Evolutionary conservation across 352 stramenopile genomes (phyloP).

Genomic region (Phytophthora tubulina): DNA sequence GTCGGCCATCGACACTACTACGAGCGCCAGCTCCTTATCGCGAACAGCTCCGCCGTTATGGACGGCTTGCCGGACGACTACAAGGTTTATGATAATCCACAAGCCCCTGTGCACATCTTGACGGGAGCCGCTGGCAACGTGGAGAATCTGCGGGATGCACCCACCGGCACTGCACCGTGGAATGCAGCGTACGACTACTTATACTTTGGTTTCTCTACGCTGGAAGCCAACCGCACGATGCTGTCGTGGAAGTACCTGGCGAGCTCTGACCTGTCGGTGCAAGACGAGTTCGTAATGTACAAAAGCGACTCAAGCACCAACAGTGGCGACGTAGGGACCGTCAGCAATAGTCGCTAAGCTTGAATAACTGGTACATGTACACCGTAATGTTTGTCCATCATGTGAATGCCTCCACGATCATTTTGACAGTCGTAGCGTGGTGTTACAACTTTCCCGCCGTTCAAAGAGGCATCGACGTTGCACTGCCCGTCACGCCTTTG

Average conservation of each 20-base stretch:
- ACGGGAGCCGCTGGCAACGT: slow-evolving; percentile 45
- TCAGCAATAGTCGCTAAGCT: not conserved
- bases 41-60: slow-evolving; percentile 21
- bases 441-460: too few species aligned
- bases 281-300: not conserved
- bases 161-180: slow-evolving; percentile 27
- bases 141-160: slow-evolving; percentile 39
- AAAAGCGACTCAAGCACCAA: not conserved
- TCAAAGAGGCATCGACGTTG: too few species aligned
- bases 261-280: not conserved
- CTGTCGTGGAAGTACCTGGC: slow-evolving; percentile 1
- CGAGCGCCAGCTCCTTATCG: slow-evolving; percentile 51
- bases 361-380: too few species aligned
- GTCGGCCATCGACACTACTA: slow-evolving; percentile 57
- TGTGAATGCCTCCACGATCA: too few species aligned
- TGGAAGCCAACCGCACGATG: slow-evolving; percentile 38
- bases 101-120: slow-evolving; percentile 60
- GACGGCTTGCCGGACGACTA: slow-evolving; percentile 50
- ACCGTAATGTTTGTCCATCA: too few species aligned
- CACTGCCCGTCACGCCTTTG: too few species aligned
- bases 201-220: slow-evolving; percentile 41
- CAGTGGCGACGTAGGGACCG: not conserved
- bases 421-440: too few species aligned
- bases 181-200: slow-evolving; percentile 35
- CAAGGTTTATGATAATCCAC: slow-evolving; percentile 47